A percentile compares a stretch with the other conserved stretches of the same genome.
These are phyloP conservation scores for Phytopythium montanum DNA, from an alignment of 352 stramenopile species.

Conservation along the genomic window DNA sequence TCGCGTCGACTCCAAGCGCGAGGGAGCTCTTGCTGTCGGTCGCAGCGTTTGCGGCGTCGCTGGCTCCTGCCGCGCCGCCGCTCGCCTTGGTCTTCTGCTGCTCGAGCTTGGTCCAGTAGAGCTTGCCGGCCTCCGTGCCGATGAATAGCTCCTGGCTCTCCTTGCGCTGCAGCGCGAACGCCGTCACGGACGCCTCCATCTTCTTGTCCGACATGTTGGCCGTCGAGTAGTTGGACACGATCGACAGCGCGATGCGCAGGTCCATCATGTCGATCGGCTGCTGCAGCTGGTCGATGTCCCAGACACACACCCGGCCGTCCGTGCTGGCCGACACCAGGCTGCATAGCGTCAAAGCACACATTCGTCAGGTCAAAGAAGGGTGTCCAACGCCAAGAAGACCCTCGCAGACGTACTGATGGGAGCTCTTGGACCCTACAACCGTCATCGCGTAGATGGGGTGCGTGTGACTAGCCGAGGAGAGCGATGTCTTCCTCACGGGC, in stretches of 20 bases:
- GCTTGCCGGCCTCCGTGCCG: constrained; percentile 75
- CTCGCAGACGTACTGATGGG: constrained; percentile 61
- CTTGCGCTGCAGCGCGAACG: constrained; percentile 77
- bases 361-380: not conserved
- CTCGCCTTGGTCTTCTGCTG: constrained; percentile 64
- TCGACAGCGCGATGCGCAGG: constrained; percentile 74
- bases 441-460: constrained; percentile 87
- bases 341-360: constrained; percentile 4
- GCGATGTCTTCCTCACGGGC: constrained; percentile 80
- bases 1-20: constrained; percentile 16
- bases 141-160: constrained; percentile 85
- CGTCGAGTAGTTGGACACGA: constrained; percentile 68
- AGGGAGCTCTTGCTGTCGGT: constrained; percentile 38
- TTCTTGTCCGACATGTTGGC: constrained; percentile 76
- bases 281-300: constrained; percentile 83
- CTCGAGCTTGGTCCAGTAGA: constrained; percentile 76
- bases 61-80: constrained; percentile 8
- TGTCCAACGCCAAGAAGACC: not conserved
- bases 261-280: constrained; percentile 83
- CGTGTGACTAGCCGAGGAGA: constrained; percentile 79
- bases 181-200: constrained; percentile 82
- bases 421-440: constrained; percentile 77
- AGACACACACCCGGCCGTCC: constrained; percentile 82
- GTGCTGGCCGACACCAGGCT: constrained; percentile 85
- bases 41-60: constrained; percentile 20